These are phyloP conservation scores for Ustulina deusta DNA, from an alignment of 2,329 filamentous ascomycete species.

Conservation along the genomic window DNA sequence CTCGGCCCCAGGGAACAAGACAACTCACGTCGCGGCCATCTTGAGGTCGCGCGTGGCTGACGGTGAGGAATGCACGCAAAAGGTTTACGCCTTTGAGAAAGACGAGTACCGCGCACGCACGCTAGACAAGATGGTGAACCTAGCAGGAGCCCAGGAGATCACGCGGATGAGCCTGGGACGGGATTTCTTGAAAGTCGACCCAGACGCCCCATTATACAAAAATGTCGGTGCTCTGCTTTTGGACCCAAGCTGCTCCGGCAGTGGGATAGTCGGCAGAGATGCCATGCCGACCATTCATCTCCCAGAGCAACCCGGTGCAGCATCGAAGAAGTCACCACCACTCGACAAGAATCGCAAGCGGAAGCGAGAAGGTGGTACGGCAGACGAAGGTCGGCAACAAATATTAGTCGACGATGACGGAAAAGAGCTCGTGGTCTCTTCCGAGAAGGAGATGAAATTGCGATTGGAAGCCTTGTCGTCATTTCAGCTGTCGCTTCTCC, in stretches of 20 bases:
- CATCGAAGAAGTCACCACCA: slow-evolving; percentile 57
- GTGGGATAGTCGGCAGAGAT: slow-evolving; percentile 91
- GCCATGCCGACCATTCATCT: slow-evolving; percentile 78
- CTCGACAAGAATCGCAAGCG: slow-evolving; percentile 57
- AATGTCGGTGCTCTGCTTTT: slow-evolving; percentile 86
- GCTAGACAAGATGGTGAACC: slow-evolving; percentile 84
- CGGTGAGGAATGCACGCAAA: slow-evolving; percentile 51
- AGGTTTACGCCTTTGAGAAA: slow-evolving; percentile 84
- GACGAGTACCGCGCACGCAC: slow-evolving; percentile 78
- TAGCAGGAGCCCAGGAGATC: slow-evolving; percentile 75
- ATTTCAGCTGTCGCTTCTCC: slow-evolving; percentile 84
- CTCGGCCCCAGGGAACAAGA: slow-evolving; percentile 96
- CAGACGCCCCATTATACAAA: slow-evolving; percentile 68
- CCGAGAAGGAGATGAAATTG: slow-evolving; percentile 60
- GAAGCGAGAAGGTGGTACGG: slow-evolving; percentile 56
- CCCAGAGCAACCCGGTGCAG: slow-evolving; percentile 52
- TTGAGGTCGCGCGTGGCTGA: slow-evolving; percentile 61
- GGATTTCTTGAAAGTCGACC: slow-evolving; percentile 85
- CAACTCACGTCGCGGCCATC: slow-evolving; percentile 89
- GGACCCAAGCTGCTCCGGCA: slow-evolving; percentile 95
- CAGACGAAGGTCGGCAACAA: slow-evolving; percentile 18
- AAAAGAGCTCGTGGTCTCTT: slow-evolving; percentile 62
- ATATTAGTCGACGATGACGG: slow-evolving; percentile 69
- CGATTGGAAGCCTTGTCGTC: slow-evolving; percentile 65
- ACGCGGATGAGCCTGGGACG: slow-evolving; percentile 78